Percentiles rank a stretch among this genome's conserved stretches.
Conservation (phyloP, 805 yeast genomes). For the Candida succiphila region DNA sequence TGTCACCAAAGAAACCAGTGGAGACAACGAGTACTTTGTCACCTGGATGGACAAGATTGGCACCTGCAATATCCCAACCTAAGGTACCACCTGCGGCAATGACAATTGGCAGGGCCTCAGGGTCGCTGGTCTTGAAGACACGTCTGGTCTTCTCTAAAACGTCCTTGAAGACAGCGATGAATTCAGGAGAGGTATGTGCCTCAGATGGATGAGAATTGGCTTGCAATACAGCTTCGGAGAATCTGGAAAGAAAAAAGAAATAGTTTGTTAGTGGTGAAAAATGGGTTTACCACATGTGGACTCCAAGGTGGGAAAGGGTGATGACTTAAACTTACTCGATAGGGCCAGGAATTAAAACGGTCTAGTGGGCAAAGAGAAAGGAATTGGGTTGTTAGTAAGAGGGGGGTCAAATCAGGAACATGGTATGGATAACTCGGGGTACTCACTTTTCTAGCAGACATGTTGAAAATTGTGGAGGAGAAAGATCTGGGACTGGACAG, state of each 20-base stretch:
- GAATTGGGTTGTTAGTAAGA: neutral
- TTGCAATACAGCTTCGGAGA: conserved; percentile 65
- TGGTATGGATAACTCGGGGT: neutral
- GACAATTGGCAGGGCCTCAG: conserved; percentile 69
- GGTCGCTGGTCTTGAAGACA: conserved; percentile 60
- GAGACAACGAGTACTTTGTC: conserved; percentile 75
- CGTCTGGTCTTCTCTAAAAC: conserved; percentile 60
- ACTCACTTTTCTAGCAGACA: conserved; percentile 1
- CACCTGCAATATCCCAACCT: conserved; percentile 87
- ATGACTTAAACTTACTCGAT: conserved; percentile 39
- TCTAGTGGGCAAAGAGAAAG: neutral
- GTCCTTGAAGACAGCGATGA: conserved; percentile 61
- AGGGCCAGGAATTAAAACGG: conserved; percentile 70
- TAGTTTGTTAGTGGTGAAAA: neutral
- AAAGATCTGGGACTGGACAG: neutral
- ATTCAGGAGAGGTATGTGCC: conserved; percentile 86
- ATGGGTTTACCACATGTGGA: too few species aligned
- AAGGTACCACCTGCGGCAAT: conserved; percentile 88
- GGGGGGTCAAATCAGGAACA: neutral
- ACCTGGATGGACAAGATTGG: conserved; percentile 57
- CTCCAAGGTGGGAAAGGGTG: too few species aligned
- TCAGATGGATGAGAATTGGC: conserved; percentile 80
- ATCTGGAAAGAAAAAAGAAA: conserved; percentile 10
- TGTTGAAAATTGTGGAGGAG: neutral
- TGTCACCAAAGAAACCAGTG: conserved; percentile 85